Percentiles rank a stretch among this genome's conserved stretches.
Evolutionary conservation across 2,329 filamentous ascomycete species (phyloP).

Genomic region (Monosporascus sp.): DNA sequence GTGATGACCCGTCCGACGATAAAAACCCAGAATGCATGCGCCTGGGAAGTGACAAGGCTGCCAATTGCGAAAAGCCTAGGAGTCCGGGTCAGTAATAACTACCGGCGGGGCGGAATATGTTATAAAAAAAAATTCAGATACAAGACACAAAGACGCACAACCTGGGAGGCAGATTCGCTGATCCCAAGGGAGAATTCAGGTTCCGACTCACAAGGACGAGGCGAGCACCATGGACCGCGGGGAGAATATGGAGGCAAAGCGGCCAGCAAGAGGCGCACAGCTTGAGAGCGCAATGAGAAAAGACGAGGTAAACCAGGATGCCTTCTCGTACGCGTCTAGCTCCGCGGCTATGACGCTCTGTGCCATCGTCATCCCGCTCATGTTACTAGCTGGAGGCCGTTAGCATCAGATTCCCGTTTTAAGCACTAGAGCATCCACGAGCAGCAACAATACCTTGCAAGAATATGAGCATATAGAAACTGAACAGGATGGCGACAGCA

Average conservation of each 20-base stretch:
- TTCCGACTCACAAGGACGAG: conserved; percentile 42
- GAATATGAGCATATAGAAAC: conserved; percentile 54
- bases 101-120: neutral
- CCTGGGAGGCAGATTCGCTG: too few species aligned
- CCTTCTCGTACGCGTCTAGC: conserved; percentile 66
- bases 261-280: conserved; percentile 64
- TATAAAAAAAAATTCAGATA: neutral
- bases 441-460: conserved; percentile 43
- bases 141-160: too few species aligned
- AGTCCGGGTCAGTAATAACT: neutral
- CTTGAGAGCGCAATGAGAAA: conserved; percentile 63
- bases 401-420: neutral
- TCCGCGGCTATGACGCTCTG: conserved; percentile 74
- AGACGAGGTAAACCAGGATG: conserved; percentile 76
- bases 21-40: conserved; percentile 56
- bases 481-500: conserved; percentile 43
- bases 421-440: neutral
- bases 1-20: conserved; percentile 63
- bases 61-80: conserved; percentile 51
- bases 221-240: conserved; percentile 60
- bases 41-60: conserved; percentile 58
- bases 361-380: conserved; percentile 76
- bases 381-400: conserved; percentile 52
- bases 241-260: conserved; percentile 70
- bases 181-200: conserved; percentile 5